phyloP scores from a whole-genome alignment of 208 protist genomes.

The Blastocrithidia nonstop region DNA sequence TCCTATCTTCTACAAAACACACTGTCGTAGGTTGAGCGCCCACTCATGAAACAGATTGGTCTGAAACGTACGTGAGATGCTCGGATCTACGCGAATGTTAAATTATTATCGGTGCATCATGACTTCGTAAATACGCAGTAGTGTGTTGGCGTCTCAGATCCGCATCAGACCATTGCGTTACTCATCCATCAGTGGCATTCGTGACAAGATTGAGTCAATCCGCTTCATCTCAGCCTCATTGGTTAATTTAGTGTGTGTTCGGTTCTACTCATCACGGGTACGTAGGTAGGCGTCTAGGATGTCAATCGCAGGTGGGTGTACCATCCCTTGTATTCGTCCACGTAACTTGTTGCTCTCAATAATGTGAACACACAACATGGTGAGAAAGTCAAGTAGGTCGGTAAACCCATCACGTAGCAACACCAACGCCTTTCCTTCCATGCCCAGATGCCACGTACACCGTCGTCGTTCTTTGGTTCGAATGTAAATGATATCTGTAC shows the following conservation, averaged over 20 bases:
- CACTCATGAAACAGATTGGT: constrained; percentile 75
- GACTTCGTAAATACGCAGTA: constrained; percentile 71
- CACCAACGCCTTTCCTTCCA: constrained; percentile 77
- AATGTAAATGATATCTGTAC: constrained; percentile 49
- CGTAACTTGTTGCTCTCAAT: constrained; percentile 84
- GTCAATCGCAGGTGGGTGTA: constrained; percentile 68
- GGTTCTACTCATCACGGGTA: constrained; percentile 26
- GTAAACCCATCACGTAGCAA: constrained; percentile 77
- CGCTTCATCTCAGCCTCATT: constrained; percentile 25
- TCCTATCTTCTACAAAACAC: constrained; percentile 50
- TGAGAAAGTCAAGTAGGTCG: constrained; percentile 78
- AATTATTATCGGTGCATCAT: constrained; percentile 87
- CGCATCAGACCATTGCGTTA: constrained; percentile 53
- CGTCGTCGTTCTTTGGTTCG: constrained; percentile 70
- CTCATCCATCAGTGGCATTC: constrained; percentile 39
- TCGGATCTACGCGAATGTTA: constrained; percentile 76
- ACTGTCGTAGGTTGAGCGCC: constrained; percentile 62
- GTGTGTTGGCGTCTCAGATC: constrained; percentile 42
- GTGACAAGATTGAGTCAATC: constrained; percentile 28
- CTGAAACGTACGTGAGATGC: constrained; percentile 62
- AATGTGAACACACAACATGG: constrained; percentile 80
- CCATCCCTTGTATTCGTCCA: constrained; percentile 63
- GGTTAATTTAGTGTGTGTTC: constrained; percentile 7
- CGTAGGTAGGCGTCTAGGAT: constrained; percentile 61
- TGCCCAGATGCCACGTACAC: constrained; percentile 73